phyloP scores from a whole-genome alignment of 345 rosid species.

The Populus euphratica region DNA sequence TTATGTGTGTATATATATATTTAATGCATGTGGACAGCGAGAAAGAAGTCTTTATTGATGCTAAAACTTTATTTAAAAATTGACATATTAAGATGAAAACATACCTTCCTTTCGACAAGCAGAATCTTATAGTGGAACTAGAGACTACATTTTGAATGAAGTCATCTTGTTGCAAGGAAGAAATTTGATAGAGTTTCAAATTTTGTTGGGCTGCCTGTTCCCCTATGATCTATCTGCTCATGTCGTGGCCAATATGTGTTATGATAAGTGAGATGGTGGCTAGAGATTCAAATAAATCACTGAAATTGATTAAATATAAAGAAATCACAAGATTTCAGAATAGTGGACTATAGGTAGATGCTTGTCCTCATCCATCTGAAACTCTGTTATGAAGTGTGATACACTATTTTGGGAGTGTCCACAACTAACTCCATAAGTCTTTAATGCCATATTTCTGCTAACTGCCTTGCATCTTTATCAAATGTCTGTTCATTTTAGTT shows the following conservation, averaged over 20 bases:
- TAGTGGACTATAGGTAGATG: not conserved
- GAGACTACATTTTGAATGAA: not conserved
- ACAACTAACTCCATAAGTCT: not conserved
- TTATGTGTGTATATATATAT: not conserved
- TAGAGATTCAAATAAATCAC: not conserved
- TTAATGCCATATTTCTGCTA: not conserved
- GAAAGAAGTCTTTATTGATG: not conserved
- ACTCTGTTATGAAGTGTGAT: not conserved
- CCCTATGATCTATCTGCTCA: not conserved
- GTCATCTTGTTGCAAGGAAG: not conserved
- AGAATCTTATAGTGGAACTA: not conserved
- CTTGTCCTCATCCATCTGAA: not conserved
- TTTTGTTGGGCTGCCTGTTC: not conserved
- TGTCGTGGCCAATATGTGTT: not conserved
- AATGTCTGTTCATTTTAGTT: not conserved
- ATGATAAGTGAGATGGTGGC: not conserved
- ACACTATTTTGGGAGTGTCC: not conserved
- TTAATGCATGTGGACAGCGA: not conserved
- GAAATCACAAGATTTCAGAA: not conserved
- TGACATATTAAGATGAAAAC: not conserved
- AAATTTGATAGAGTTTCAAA: not conserved
- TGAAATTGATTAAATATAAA: not conserved
- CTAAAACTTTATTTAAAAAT: not conserved
- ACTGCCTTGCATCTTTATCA: not conserved
- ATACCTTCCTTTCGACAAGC: too few species aligned